These are phyloP conservation scores for Solanum medicagineum DNA, from an alignment of 257 asterid genomes.

Conservation along the genomic window DNA sequence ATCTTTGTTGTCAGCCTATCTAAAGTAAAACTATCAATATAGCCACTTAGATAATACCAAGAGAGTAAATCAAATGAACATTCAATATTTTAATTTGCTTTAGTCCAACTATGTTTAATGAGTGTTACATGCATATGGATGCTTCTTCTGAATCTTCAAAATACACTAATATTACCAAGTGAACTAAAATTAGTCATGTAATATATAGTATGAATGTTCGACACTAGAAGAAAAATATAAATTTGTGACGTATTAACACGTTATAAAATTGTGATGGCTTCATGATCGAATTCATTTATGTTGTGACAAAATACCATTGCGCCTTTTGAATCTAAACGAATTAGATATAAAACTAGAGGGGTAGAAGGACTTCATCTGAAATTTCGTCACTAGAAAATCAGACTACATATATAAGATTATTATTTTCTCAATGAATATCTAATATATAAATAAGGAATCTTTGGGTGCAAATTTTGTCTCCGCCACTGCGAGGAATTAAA, in stretches of 20 bases:
- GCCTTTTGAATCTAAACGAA: background rate
- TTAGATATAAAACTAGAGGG: background rate
- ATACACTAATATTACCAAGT: background rate
- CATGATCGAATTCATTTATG: background rate
- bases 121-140: background rate
- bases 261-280: background rate
- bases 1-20: conserved; percentile 35
- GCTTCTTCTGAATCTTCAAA: background rate
- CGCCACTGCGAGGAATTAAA: background rate
- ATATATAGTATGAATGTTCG: background rate
- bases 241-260: background rate
- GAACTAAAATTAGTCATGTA: background rate
- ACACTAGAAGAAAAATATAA: background rate
- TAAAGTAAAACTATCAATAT: conserved; percentile 11
- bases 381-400: background rate
- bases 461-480: background rate
- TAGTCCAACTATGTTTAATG: background rate
- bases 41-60: conserved; percentile 7
- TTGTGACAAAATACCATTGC: background rate
- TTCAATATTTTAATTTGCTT: background rate
- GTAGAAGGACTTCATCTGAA: background rate
- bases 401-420: background rate
- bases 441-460: background rate
- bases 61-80: background rate
- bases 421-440: background rate